Conservation (phyloP, 257 asterid genomes). For the Henckelia pumila region DNA sequence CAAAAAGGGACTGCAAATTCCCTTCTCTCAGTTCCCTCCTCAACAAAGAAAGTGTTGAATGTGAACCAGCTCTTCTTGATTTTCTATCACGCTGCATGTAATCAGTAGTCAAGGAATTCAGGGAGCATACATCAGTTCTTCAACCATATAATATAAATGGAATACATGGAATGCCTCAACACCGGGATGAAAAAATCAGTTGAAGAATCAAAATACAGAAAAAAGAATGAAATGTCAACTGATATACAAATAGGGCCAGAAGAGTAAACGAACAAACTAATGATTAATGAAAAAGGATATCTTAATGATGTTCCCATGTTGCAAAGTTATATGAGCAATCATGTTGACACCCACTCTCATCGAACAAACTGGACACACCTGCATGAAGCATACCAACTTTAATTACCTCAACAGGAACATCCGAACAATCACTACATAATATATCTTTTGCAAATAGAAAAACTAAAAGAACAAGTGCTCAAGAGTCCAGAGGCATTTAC, state of each 20-base stretch:
- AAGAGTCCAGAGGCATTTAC: background rate
- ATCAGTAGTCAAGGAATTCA: constrained; percentile 69
- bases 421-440: background rate
- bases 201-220: background rate
- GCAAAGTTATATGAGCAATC: constrained; percentile 94
- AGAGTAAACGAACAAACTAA: background rate
- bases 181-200: constrained; percentile 8
- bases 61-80: constrained; percentile 71
- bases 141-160: background rate
- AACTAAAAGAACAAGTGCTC: constrained; percentile 14
- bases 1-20: constrained; percentile 78
- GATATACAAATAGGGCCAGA: background rate
- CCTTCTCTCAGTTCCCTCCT: constrained; percentile 95
- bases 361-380: constrained; percentile 94
- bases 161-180: background rate
- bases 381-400: constrained; percentile 29
- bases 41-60: constrained; percentile 78
- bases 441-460: constrained; percentile 5
- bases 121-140: constrained; percentile 6
- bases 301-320: constrained; percentile 78
- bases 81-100: constrained; percentile 96
- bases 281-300: constrained; percentile 57
- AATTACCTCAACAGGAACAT: constrained; percentile 3
- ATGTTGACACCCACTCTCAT: constrained; percentile 91
- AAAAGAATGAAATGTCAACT: background rate